phyloP scores from a whole-genome alignment of 2,329 filamentous ascomycete species.

The Scedosporium apiospermum region DNA sequence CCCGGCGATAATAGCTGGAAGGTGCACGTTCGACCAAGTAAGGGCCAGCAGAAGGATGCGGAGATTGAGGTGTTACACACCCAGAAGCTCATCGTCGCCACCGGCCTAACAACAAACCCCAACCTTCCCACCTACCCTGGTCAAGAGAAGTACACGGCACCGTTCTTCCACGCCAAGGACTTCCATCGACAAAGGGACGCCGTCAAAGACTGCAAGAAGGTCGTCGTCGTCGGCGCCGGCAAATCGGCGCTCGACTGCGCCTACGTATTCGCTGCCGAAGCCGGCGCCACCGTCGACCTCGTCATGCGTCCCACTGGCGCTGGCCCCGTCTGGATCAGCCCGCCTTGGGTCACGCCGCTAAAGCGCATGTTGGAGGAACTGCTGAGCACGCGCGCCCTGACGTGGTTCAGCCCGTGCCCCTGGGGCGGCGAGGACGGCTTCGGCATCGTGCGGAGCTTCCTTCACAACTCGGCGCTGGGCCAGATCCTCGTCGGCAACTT shows the following conservation, averaged over 20 bases:
- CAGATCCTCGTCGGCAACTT: too few relatives aligned
- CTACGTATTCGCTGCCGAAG: slow-evolving; percentile 31
- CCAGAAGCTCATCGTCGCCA: slow-evolving; percentile 35
- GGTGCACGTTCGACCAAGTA: background rate
- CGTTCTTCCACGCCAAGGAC: too few relatives aligned
- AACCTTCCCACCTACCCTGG: slow-evolving; percentile 25
- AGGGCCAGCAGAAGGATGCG: background rate
- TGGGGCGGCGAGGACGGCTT: slow-evolving; percentile 50
- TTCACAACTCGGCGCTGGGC: too few relatives aligned
- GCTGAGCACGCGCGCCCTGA: slow-evolving; percentile 40
- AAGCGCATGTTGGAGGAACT: slow-evolving; percentile 53
- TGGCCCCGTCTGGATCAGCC: too few relatives aligned
- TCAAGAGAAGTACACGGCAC: too few relatives aligned
- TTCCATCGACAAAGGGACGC: background rate
- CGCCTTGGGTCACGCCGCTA: slow-evolving; percentile 48
- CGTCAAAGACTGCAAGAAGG: slow-evolving; percentile 21
- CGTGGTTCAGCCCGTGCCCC: slow-evolving; percentile 56
- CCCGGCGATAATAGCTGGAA: background rate
- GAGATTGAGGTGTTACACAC: background rate
- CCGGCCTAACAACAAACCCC: slow-evolving; percentile 35
- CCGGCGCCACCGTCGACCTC: slow-evolving; percentile 27
- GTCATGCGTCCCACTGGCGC: too few relatives aligned
- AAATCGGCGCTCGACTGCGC: slow-evolving; percentile 52
- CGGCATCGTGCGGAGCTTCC: slow-evolving; percentile 25
- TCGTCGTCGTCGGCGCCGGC: slow-evolving; percentile 42